Percentiles rank a stretch among this genome's conserved stretches.
These are phyloP conservation scores for Physcomitrellopsis africana DNA, from an alignment of 225 moss, liverwort and hornwort genomes.

Conservation along the genomic window DNA sequence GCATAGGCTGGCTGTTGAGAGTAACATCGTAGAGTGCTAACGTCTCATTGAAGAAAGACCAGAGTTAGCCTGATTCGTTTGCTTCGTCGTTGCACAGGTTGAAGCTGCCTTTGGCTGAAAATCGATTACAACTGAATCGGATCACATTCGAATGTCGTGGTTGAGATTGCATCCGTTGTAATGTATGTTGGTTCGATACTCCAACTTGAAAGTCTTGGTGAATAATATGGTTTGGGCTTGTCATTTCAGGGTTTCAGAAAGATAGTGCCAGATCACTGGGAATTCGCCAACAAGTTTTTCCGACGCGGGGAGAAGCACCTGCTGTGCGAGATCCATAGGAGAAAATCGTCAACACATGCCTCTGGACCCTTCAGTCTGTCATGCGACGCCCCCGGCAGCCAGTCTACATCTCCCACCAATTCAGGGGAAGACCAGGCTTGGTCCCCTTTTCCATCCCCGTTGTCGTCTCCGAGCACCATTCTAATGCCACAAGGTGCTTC, in stretches of 20 bases:
- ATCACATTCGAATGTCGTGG: conserved; percentile 4
- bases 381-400: conserved; percentile 52
- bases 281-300: conserved; percentile 83
- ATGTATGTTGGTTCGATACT: not conserved
- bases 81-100: not conserved
- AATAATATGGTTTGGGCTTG: not conserved
- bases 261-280: conserved; percentile 88
- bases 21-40: not conserved
- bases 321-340: conserved; percentile 75
- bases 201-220: conserved; percentile 14
- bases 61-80: not conserved
- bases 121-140: conserved; percentile 3
- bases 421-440: conserved; percentile 76
- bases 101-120: not conserved
- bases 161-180: not conserved
- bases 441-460: conserved; percentile 75
- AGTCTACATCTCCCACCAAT: conserved; percentile 72
- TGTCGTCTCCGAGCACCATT: conserved; percentile 66
- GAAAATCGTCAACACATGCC: conserved; percentile 68
- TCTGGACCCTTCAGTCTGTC: conserved; percentile 39
- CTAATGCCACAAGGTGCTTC: conserved; percentile 49
- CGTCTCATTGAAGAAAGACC: not conserved
- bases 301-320: conserved; percentile 77
- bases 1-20: not conserved
- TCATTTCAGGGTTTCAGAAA: conserved; percentile 74